Percentiles rank a stretch among this genome's conserved stretches.
phyloP scores from a whole-genome alignment of 495 filamentous ascomycete genomes.

The Apodospora peruviana region DNA sequence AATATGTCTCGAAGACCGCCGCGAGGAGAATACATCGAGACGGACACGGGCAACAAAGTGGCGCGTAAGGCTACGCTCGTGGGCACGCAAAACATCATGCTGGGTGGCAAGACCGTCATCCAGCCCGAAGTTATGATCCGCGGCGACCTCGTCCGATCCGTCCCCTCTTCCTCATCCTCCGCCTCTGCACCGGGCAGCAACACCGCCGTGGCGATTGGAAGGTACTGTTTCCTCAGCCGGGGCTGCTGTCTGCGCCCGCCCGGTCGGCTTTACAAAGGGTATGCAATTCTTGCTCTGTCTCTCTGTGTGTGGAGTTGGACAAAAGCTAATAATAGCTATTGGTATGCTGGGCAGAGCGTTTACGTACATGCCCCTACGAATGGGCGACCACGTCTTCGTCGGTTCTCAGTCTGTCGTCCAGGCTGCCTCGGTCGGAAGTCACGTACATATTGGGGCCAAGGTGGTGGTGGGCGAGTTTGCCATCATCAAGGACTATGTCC shows the following conservation, averaged over 20 bases:
- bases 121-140: constrained; percentile 87
- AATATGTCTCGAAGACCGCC: constrained; percentile 69
- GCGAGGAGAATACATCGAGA: constrained; percentile 94
- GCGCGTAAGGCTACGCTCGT: constrained; percentile 83
- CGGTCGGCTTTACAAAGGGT: constrained; percentile 64
- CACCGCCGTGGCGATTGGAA: constrained; percentile 77
- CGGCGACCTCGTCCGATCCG: constrained; percentile 72
- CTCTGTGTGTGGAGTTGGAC: not conserved
- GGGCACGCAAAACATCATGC: constrained; percentile 94
- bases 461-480: constrained; percentile 75
- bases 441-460: constrained; percentile 74
- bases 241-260: constrained; percentile 72
- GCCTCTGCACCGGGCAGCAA: constrained; percentile 36
- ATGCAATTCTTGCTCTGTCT: not conserved
- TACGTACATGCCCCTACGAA: constrained; percentile 78
- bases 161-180: constrained; percentile 31
- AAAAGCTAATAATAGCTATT: not conserved
- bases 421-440: constrained; percentile 70
- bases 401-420: constrained; percentile 68
- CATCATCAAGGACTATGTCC: constrained; percentile 86
- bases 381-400: constrained; percentile 89
- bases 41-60: constrained; percentile 98
- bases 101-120: constrained; percentile 92
- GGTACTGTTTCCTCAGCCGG: constrained; percentile 79
- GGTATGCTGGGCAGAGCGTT: constrained; percentile 36